Percentiles rank a stretch among this genome's conserved stretches.
phyloP scores from a whole-genome alignment of 176 grass and related monocot genomes.

The Guadua angustifolia region DNA sequence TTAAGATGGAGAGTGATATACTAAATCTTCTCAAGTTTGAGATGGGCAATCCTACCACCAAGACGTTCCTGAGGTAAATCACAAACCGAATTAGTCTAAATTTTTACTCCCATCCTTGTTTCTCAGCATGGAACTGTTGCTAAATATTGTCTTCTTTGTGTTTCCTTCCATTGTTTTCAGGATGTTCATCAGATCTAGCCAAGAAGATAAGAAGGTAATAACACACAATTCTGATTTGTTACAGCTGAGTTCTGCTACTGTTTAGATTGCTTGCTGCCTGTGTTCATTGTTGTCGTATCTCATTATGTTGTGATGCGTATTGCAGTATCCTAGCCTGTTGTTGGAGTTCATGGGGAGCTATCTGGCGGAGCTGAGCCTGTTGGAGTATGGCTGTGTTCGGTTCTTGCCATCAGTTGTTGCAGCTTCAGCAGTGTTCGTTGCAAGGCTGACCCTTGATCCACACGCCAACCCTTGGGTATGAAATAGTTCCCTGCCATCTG shows the following conservation, averaged over 20 bases:
- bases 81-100: neutral
- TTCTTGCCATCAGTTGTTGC: conserved; percentile 85
- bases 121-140: neutral
- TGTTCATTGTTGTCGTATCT: conserved; percentile 29
- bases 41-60: conserved; percentile 84
- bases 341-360: conserved; percentile 75
- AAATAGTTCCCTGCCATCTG: neutral
- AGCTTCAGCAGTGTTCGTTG: conserved; percentile 74
- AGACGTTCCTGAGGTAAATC: conserved; percentile 74
- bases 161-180: conserved; percentile 19
- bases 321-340: conserved; percentile 54
- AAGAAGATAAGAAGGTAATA: no score
- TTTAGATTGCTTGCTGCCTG: neutral
- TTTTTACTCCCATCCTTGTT: neutral
- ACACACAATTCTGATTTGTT: neutral
- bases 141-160: conserved; percentile 4
- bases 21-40: conserved; percentile 73
- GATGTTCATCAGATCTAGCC: no score
- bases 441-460: conserved; percentile 74
- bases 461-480: conserved; percentile 80
- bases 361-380: conserved; percentile 75
- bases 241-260: neutral
- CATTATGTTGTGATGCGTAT: neutral
- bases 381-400: conserved; percentile 71
- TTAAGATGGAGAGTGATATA: conserved; percentile 63